Conservation (phyloP, 2,329 filamentous ascomycete species). For the Eurotiales sp. region DNA sequence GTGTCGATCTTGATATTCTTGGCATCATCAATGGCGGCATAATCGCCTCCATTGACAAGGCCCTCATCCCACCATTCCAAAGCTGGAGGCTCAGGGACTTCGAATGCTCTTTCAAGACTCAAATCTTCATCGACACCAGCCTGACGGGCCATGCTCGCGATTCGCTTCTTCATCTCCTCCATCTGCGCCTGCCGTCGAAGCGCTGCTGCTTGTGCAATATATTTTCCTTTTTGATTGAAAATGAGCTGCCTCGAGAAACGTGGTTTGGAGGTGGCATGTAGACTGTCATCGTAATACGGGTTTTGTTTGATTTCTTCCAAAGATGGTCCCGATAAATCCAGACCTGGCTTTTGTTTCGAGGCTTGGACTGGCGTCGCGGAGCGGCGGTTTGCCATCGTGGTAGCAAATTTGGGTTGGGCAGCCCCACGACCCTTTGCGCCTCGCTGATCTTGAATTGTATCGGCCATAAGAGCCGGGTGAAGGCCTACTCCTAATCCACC, state of each 20-base stretch:
- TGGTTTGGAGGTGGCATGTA: conserved; percentile 58
- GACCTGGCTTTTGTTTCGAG: conserved; percentile 42
- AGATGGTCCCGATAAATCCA: conserved; percentile 57
- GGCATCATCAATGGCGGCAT: conserved; percentile 65
- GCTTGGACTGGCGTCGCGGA: conserved; percentile 39
- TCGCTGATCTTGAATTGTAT: conserved; percentile 42
- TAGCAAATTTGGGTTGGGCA: conserved; percentile 51
- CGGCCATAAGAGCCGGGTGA: conserved; percentile 67
- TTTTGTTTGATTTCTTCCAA: conserved; percentile 63
- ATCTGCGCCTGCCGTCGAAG: conserved; percentile 81
- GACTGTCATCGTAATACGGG: conserved; percentile 75
- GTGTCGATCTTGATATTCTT: conserved; percentile 68
- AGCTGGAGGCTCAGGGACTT: conserved; percentile 77
- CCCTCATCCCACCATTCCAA: conserved; percentile 99
- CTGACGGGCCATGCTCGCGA: conserved; percentile 80
- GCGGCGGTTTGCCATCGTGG: conserved; percentile 53
- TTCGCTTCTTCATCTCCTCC: conserved; percentile 91
- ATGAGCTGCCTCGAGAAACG: conserved; percentile 72
- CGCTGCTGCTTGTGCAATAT: conserved; percentile 89
- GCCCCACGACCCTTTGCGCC: conserved; percentile 39
- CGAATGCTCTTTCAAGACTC: conserved; percentile 82
- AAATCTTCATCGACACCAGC: conserved; percentile 91
- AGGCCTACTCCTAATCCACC: conserved; percentile 72
- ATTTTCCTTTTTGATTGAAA: conserved; percentile 96
- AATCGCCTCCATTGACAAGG: conserved; percentile 69